These are phyloP conservation scores for Colletotrichum theobromicola DNA, from an alignment of 2,329 filamentous ascomycete species.

Conservation along the genomic window DNA sequence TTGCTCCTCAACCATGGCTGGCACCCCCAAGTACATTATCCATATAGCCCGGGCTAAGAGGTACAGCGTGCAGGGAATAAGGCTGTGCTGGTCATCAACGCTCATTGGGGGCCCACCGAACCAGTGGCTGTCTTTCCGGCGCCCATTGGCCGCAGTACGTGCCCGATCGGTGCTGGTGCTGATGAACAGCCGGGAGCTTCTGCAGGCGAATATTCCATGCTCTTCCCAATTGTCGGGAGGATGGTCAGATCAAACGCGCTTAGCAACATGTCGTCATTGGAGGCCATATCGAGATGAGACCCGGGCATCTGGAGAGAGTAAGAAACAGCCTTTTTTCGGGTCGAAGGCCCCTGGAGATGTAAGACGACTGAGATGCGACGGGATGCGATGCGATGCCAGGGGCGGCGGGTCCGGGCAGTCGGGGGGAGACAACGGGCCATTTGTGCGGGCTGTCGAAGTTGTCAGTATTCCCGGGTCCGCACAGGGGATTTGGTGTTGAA, in stretches of 20 bases:
- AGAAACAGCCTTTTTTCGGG: not conserved
- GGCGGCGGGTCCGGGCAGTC: not conserved
- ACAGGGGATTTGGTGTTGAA: not conserved
- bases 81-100: conserved; percentile 17
- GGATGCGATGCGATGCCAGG: conserved; percentile 2
- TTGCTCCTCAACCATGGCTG: not conserved
- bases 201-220: conserved; percentile 13
- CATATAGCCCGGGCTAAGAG: not conserved
- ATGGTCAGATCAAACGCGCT: conserved; percentile 19
- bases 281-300: conserved; percentile 7
- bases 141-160: conserved; percentile 21
- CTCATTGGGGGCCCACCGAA: conserved; percentile 6
- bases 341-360: not conserved
- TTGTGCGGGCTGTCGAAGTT: not conserved
- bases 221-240: conserved; percentile 16
- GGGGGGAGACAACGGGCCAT: not conserved
- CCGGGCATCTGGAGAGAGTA: conserved; percentile 18
- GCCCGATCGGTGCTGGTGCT: conserved; percentile 14
- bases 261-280: conserved; percentile 22
- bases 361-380: not conserved
- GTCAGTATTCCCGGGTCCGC: not conserved
- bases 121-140: not conserved
- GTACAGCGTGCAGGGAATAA: conserved; percentile 4
- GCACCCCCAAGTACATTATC: not conserved
- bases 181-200: conserved; percentile 16